Conservation (phyloP, 1,139 yeast genomes). For the Ogataea hybrid region DNA sequence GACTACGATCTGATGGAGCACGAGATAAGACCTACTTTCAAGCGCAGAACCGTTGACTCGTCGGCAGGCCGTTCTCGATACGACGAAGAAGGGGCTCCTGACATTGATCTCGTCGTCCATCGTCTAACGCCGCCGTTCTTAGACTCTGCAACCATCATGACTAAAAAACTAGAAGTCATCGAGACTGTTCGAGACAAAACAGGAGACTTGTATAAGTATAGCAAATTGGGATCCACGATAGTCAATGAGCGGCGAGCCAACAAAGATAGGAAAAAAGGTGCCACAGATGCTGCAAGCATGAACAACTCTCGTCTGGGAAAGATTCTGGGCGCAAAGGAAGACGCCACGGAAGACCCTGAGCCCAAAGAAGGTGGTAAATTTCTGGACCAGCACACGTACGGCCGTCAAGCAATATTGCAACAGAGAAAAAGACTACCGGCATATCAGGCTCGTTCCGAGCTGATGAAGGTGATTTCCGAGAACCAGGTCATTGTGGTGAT, state of each 20-base stretch:
- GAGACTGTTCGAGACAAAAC: slow-evolving; percentile 72
- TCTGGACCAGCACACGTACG: slow-evolving; percentile 1
- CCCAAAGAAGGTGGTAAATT: slow-evolving; percentile 18
- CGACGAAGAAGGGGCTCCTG: slow-evolving; percentile 34
- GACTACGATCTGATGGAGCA: slow-evolving; percentile 31
- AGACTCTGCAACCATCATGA: slow-evolving; percentile 42
- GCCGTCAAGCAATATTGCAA: slow-evolving; percentile 31
- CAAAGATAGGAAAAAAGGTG: slow-evolving; percentile 58
- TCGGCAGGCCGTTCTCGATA: slow-evolving; percentile 1
- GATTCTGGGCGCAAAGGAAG: slow-evolving; percentile 44
- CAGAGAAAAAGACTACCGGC: slow-evolving; percentile 74
- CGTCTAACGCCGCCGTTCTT: slow-evolving; percentile 53
- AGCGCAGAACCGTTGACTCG: neutral
- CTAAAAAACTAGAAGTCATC: slow-evolving; percentile 42
- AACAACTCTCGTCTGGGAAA: slow-evolving; percentile 58
- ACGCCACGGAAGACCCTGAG: slow-evolving; percentile 26
- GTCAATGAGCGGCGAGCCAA: slow-evolving; percentile 63
- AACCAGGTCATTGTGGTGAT: slow-evolving; percentile 82
- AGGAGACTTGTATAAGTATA: slow-evolving; percentile 71
- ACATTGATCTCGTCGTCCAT: slow-evolving; percentile 41
- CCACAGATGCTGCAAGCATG: slow-evolving; percentile 52
- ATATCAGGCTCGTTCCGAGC: slow-evolving; percentile 57
- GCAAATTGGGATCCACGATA: slow-evolving; percentile 67
- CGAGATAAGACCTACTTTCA: slow-evolving; percentile 12
- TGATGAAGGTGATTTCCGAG: slow-evolving; percentile 66